Evolutionary conservation across 2,329 filamentous ascomycete genomes (phyloP).

Genomic region (Aspergillus pseudoglaucus): DNA sequence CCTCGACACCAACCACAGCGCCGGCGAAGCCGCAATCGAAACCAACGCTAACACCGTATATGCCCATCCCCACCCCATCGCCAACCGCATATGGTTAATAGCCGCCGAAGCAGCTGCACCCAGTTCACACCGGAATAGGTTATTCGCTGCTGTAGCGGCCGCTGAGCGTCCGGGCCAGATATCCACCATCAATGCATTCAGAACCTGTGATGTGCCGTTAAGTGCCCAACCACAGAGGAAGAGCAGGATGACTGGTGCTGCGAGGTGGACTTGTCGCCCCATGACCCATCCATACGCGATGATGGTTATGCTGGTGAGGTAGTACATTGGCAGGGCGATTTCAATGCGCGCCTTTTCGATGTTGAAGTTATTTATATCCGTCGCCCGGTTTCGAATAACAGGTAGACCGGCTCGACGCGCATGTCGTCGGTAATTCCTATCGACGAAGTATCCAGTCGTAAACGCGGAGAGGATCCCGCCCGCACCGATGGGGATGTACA

Average conservation of each 20-base stretch:
- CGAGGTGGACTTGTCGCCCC: conserved; percentile 22
- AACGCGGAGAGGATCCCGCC: conserved; percentile 16
- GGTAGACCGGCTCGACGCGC: conserved; percentile 37
- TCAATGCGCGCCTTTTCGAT: conserved; percentile 34
- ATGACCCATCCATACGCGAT: conserved; percentile 34
- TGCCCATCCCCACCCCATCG: conserved; percentile 37
- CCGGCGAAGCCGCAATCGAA: neutral
- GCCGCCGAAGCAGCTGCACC: conserved; percentile 34
- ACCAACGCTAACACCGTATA: conserved; percentile 35
- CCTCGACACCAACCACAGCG: neutral
- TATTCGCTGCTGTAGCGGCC: conserved; percentile 36
- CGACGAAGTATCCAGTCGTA: conserved; percentile 51
- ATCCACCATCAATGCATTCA: conserved; percentile 42
- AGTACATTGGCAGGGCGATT: conserved; percentile 28
- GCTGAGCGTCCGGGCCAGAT: conserved; percentile 31
- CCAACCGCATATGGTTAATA: conserved; percentile 32
- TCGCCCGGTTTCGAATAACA: neutral
- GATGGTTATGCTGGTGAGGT: conserved; percentile 17
- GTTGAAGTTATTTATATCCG: conserved; percentile 30
- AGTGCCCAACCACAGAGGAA: conserved; percentile 31
- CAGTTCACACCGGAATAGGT: conserved; percentile 34
- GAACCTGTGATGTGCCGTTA: conserved; percentile 30
- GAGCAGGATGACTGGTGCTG: conserved; percentile 27
- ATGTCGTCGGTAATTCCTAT: conserved; percentile 66
- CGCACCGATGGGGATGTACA: conserved; percentile 25